These are phyloP conservation scores for Cubamyces sp. DNA, from an alignment of 768 basidiomycete species.

Conservation along the genomic window DNA sequence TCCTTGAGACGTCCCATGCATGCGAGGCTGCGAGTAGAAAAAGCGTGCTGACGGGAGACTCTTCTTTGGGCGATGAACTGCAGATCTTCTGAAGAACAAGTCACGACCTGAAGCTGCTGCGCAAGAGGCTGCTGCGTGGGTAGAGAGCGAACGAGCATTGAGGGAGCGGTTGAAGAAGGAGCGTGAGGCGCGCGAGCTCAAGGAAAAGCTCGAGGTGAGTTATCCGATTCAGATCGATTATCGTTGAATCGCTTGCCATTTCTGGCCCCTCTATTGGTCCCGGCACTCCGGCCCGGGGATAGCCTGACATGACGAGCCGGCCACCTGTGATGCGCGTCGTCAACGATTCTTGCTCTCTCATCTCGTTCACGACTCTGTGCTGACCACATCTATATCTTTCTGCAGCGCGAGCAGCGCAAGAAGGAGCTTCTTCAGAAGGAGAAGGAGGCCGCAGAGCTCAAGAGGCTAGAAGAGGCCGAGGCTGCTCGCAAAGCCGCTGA, in stretches of 20 bases:
- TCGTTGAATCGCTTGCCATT: slow-evolving; percentile 28
- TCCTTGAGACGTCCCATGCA: slow-evolving; percentile 25
- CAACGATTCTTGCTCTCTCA: slow-evolving; percentile 10
- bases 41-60: slow-evolving; percentile 33
- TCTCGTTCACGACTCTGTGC: slow-evolving; percentile 8
- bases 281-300: background rate
- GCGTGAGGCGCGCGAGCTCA: slow-evolving; percentile 69
- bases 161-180: slow-evolving; percentile 73
- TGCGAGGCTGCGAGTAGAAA: slow-evolving; percentile 24
- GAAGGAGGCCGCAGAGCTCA: slow-evolving; percentile 62
- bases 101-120: slow-evolving; percentile 79
- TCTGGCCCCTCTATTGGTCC: slow-evolving; percentile 2
- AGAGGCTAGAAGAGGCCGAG: slow-evolving; percentile 69
- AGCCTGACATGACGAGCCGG: background rate
- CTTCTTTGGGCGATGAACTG: background rate
- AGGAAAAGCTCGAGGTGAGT: slow-evolving; percentile 70
- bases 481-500: slow-evolving; percentile 31
- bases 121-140: slow-evolving; percentile 69
- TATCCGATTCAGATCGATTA: slow-evolving; percentile 29
- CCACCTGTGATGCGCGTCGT: slow-evolving; percentile 8
- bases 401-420: slow-evolving; percentile 48
- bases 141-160: slow-evolving; percentile 73
- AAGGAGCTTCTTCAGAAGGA: slow-evolving; percentile 51
- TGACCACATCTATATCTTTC: slow-evolving; percentile 17
- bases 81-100: slow-evolving; percentile 85